Evolutionary conservation across 2,329 filamentous ascomycete species (phyloP).

Genomic region (Chaetomiaceae sp.): DNA sequence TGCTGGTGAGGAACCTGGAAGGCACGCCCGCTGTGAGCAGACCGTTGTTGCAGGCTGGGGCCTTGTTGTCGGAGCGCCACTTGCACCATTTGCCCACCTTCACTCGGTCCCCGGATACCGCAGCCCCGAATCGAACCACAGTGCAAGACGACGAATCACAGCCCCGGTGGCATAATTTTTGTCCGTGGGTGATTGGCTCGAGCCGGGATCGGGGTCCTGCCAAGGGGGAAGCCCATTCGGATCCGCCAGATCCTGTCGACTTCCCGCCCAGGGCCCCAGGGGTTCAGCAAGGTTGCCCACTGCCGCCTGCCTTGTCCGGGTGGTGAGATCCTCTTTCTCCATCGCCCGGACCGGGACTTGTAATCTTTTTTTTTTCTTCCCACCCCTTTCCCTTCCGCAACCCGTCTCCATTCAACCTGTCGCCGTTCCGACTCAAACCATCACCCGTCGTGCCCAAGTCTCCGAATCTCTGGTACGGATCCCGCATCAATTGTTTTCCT

Average conservation of each 20-base stretch:
- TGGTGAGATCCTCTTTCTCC: slow-evolving; percentile 10
- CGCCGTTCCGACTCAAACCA: slow-evolving; percentile 1
- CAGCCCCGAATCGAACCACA: slow-evolving; percentile 19
- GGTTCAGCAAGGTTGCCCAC: slow-evolving; percentile 8
- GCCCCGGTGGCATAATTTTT: slow-evolving; percentile 12
- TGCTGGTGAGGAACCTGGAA: no score
- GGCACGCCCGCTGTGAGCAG: no score
- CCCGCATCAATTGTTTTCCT: slow-evolving; percentile 6
- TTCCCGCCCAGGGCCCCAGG: slow-evolving; percentile 20
- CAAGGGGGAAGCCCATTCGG: slow-evolving; percentile 10
- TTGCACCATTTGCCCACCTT: no score
- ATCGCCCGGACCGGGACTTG: slow-evolving; percentile 12
- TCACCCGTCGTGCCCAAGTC: slow-evolving; percentile 13
- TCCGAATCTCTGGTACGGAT: slow-evolving; percentile 14
- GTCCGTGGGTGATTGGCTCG: slow-evolving; percentile 16
- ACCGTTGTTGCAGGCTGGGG: no score
- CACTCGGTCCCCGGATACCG: slow-evolving; percentile 6
- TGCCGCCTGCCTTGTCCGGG: slow-evolving; percentile 17
- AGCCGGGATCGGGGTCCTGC: neutral
- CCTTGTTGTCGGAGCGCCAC: no score
- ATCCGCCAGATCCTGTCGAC: slow-evolving; percentile 6
- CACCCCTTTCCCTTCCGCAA: slow-evolving; percentile 8
- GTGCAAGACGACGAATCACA: slow-evolving; percentile 19
- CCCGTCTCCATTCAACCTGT: slow-evolving; percentile 7
- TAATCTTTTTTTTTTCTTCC: slow-evolving; percentile 11